Evolutionary conservation across 2,329 filamentous ascomycete species (phyloP), one percentile per base, ranked within the genome.

Genomic region (Hysterium pulicare): DNA sequence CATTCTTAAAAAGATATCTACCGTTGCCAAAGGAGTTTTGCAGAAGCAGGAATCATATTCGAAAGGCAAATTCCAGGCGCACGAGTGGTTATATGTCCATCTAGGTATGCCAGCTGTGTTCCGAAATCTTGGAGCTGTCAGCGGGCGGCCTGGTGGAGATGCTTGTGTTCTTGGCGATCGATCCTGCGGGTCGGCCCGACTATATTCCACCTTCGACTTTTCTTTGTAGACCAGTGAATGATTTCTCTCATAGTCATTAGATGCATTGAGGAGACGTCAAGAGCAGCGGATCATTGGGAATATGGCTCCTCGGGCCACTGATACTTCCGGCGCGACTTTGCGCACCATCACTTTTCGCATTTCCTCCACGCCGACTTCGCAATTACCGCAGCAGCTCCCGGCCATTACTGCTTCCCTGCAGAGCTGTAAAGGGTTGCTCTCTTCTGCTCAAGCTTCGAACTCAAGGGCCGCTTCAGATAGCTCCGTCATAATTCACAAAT

Each of bases 351-450:
- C 81, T 55, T 79, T 82, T 47, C 81, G 82, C 50, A 74, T 96
- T 51, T 83, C 83, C 1, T 83, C 86, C 1, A 84, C 86, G 9
- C 76, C 86, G 0, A 75, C 80, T n/a, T 71, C 81, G 35, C 82
- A 91, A 50, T 81, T 96, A 4, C 87, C 88, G 43, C 77, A 79
- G 41, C 75, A 90, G 38, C 78, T 87, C 45, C 83, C 87, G 23
- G 79, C 81, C 46, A 79, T 96, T 49, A 79, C 79, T 38, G 65
- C 71, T 38, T 71, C 72, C 13, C 62, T 84, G 39, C 70, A 70
- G 53, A 73, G 72, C 57, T 82, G 78, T 67, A 71, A 67, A 50
- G 66, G 74, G 35, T 61, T 86, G 21, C 73, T 95, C 26, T 86
- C 87, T 3, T 71, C 77, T 4, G 69, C 82, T 6, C 77, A 79